A percentile compares a stretch with the other conserved stretches of the same genome.
Evolutionary conservation across 768 basidiomycete species (phyloP).

Genomic region (Rhodosporidiobolus odoratus): DNA sequence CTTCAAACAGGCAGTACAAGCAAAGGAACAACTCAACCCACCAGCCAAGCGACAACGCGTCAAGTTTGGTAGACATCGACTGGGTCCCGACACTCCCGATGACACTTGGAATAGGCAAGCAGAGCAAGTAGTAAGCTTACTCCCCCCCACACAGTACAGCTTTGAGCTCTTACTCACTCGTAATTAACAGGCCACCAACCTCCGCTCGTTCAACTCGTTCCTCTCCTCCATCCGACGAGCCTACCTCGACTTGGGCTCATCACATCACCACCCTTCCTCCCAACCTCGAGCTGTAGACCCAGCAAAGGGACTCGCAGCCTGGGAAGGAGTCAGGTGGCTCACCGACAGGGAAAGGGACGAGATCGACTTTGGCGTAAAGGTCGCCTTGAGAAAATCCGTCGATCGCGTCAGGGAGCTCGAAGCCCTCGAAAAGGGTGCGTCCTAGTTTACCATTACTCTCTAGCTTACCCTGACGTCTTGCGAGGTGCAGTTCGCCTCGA

Average conservation of each 20-base stretch:
- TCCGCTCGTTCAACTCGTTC: slow-evolving; percentile 47
- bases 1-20: slow-evolving; percentile 15
- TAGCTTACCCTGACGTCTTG: too few species aligned
- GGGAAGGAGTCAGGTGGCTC: slow-evolving; percentile 51
- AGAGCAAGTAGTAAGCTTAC: slow-evolving; percentile 24
- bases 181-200: slow-evolving; percentile 26
- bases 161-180: background rate
- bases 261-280: background rate
- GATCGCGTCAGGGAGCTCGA: slow-evolving; percentile 86
- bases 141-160: background rate
- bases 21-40: background rate
- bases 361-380: slow-evolving; percentile 84
- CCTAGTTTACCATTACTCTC: rapidly evolving
- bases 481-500: slow-evolving; percentile 15
- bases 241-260: slow-evolving; percentile 70
- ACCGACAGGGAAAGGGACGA: slow-evolving; percentile 90
- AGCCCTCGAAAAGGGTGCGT: slow-evolving; percentile 76
- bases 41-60: slow-evolving; percentile 9
- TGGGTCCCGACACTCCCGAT: background rate
- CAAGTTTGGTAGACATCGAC: slow-evolving; percentile 1
- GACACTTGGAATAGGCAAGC: slow-evolving; percentile 36
- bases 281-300: slow-evolving; percentile 20
- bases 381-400: slow-evolving; percentile 76
- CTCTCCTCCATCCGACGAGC: slow-evolving; percentile 71
- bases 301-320: slow-evolving; percentile 39